Base-by-base conservation (phyloP, 1,284 basidiomycete species). In the Puccinia novopanici region DNA sequence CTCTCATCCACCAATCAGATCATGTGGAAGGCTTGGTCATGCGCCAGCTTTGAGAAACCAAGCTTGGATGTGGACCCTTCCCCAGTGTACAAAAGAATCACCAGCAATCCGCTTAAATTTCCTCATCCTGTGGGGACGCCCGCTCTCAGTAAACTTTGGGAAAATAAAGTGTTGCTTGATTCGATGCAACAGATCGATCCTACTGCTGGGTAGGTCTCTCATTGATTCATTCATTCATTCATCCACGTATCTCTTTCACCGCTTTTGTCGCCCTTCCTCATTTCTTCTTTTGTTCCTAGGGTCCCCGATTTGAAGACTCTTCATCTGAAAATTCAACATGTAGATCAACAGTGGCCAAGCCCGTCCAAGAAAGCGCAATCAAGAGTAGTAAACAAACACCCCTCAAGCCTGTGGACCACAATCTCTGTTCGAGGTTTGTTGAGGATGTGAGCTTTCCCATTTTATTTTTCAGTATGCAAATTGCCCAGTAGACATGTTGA, bases 21-120 rank as follows among this genome's bases (percentile, higher is more conserved):
- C 55, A 79, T 72, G 67, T 79, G 77, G 77, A 79, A 79, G 72
- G 67, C 77, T 50, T 45, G 77, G 12, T 79, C 77, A 12, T 79
- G 77, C 52, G 52, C 67, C 17, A 71, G 68, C 61, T 79, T 79
- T 52, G 77, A 79, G 34, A 79, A 67, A 45, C n/a, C 67, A 1
- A 79, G 77, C 68, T 34, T 79, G 37, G 57, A 61, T 50, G 52
- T 50, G n/a, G 77, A 79, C 50, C 52, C 65, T 50, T 34, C 27
- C 22, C 37, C 55, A 12, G 57, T 40, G 40, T 79, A 61, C 24
- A 57, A 72, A 63, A 37, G 68, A 27, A 72, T 79, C 40, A 79
- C 67, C 27, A 48, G 65, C 10, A 67, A 68, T 27, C 77, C 68
- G 15, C 40, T 72, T 40, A 57, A 45, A 24, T 79, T 59, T 71